A percentile compares a stretch with the other conserved stretches of the same genome.
Evolutionary conservation across 495 filamentous ascomycete species (phyloP).

Genomic region (Parmelia sp.): DNA sequence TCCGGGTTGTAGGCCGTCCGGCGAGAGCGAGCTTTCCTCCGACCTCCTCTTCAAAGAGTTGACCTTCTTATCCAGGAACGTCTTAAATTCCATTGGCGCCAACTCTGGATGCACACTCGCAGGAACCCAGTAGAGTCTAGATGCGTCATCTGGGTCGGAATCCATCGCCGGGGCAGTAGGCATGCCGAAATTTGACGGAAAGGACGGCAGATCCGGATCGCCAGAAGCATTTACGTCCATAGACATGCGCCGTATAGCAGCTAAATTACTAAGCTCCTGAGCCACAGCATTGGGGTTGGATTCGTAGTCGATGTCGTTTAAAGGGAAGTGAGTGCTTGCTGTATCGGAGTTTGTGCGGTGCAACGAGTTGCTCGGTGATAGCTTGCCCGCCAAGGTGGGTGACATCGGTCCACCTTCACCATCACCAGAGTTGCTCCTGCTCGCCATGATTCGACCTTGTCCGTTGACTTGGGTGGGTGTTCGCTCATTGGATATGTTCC

Average conservation of each 20-base stretch:
- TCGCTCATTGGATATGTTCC: constrained; percentile 20
- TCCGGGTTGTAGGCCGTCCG: constrained; percentile 55
- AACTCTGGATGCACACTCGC: constrained; percentile 91
- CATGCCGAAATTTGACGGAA: constrained; percentile 55
- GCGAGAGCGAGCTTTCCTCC: constrained; percentile 61
- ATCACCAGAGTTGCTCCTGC: constrained; percentile 43
- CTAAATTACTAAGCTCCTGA: constrained; percentile 90
- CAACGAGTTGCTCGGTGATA: constrained; percentile 55
- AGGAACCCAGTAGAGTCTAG: constrained; percentile 90
- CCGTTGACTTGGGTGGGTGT: constrained; percentile 35
- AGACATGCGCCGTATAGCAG: constrained; percentile 92
- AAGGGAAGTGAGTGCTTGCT: constrained; percentile 68
- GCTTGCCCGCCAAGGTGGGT: constrained; percentile 43
- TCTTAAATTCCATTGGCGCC: constrained; percentile 93
- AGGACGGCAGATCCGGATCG: constrained; percentile 89
- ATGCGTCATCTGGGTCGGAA: constrained; percentile 77
- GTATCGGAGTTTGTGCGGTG: constrained; percentile 58
- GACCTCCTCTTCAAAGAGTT: constrained; percentile 82
- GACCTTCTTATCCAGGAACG: constrained; percentile 87
- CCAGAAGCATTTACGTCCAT: constrained; percentile 92
- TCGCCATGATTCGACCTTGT: constrained; percentile 37
- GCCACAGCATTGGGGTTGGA: constrained; percentile 86
- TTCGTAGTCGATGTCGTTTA: constrained; percentile 89
- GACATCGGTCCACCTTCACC: constrained; percentile 48
- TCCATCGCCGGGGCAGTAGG: constrained; percentile 69